These are phyloP conservation scores for Volvox carteri DNA, from an alignment of 163 green algal species.

Conservation along the genomic window DNA sequence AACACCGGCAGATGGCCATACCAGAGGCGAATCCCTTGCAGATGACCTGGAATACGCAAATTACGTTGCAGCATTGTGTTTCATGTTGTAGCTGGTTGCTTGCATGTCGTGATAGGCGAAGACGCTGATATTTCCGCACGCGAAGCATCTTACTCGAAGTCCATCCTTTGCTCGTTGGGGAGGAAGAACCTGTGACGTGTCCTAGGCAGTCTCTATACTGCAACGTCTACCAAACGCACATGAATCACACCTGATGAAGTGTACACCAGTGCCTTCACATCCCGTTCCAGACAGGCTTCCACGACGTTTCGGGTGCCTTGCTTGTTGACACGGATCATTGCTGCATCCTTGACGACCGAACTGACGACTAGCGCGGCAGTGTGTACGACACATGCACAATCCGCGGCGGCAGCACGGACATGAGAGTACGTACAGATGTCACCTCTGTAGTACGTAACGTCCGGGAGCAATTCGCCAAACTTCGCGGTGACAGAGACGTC, in stretches of 20 bases:
- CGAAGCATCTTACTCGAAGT: no score
- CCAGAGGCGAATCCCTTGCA: no score
- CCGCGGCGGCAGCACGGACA: neutral
- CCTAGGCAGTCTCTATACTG: no score
- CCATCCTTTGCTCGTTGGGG: no score
- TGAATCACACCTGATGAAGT: conserved; percentile 56
- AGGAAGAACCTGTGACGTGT: no score
- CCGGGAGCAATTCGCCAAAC: conserved; percentile 23
- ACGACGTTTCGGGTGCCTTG: conserved; percentile 47
- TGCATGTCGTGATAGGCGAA: no score
- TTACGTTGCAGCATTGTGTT: no score
- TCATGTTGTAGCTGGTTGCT: no score
- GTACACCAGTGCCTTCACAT: conserved; percentile 44
- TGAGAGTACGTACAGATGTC: conserved; percentile 28
- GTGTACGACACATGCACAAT: conserved; percentile 20
- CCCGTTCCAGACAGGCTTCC: conserved; percentile 48
- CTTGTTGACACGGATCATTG: conserved; percentile 23
- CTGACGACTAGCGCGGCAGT: neutral
- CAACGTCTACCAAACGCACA: no score
- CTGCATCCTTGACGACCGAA: neutral
- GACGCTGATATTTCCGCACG: no score
- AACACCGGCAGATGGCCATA: no score
- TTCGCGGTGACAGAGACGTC: neutral
- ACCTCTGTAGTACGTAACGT: conserved; percentile 22
- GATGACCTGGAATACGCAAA: no score